Conservation (phyloP, 768 basidiomycete species). For the Saitozyma sp. region DNA sequence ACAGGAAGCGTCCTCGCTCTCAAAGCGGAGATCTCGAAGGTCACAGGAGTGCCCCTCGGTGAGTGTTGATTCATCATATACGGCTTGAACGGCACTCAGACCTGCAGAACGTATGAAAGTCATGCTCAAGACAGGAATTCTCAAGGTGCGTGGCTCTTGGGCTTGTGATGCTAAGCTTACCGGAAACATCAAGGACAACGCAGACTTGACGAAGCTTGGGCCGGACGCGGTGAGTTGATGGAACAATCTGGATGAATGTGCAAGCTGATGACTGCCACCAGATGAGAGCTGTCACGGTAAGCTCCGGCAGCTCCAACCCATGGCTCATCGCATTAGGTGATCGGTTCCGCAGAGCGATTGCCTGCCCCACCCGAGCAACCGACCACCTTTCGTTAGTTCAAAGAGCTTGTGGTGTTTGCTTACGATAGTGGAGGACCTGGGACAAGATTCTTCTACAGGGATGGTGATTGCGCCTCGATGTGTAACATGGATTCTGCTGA, state of each 20-base stretch:
- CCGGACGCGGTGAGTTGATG: no score
- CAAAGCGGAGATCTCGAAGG: conserved; percentile 77
- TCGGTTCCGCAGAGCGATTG: conserved; percentile 88
- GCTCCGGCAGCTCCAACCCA: no score
- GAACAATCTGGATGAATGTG: no score
- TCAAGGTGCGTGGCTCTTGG: conserved; percentile 63
- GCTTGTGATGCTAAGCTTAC: no score
- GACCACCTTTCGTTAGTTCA: conserved; percentile 66
- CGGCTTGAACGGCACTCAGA: background rate
- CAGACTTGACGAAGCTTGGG: no score
- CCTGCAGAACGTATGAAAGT: conserved; percentile 86
- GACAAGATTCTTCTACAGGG: conserved; percentile 55
- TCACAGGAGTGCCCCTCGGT: conserved; percentile 70
- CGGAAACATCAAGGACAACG: no score
- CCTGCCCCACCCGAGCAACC: conserved; percentile 81
- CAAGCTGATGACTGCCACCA: no score
- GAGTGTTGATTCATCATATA: conserved; percentile 6
- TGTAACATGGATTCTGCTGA: no score
- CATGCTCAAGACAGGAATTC: conserved; percentile 86
- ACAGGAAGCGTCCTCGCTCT: conserved; percentile 64
- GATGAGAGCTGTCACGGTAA: no score
- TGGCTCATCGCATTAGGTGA: conserved; percentile 54
- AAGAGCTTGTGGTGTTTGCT: background rate
- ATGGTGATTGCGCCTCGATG: no score
- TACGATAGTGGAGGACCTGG: conserved; percentile 67